Evolutionary conservation across 2,329 filamentous ascomycete genomes (phyloP).

Genomic region (Microcera coccophila): DNA sequence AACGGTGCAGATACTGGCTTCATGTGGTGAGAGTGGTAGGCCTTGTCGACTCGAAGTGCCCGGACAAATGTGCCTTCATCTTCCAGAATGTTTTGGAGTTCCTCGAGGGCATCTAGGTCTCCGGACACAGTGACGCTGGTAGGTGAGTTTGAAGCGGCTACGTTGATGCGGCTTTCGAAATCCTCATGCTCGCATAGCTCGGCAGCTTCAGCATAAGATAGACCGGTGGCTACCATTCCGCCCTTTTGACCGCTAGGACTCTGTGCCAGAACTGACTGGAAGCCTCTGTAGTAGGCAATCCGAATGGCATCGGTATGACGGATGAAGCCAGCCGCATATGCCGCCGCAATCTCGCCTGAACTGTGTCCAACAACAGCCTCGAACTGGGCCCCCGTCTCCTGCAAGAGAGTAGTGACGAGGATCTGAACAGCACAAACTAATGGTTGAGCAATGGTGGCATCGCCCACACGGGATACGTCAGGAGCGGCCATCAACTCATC

Average conservation of each 20-base stretch:
- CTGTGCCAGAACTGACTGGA: slow-evolving; percentile 1
- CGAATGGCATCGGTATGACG: slow-evolving; percentile 29
- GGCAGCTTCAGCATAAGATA: slow-evolving; percentile 9
- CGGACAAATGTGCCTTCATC: not conserved
- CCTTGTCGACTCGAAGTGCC: slow-evolving; percentile 34
- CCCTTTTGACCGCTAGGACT: slow-evolving; percentile 11
- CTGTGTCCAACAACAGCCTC: slow-evolving; percentile 36
- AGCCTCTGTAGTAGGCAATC: slow-evolving; percentile 35
- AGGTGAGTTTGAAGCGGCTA: slow-evolving; percentile 25
- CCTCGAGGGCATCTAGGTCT: not conserved
- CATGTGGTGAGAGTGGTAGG: slow-evolving; percentile 47
- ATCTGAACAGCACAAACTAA: slow-evolving; percentile 44
- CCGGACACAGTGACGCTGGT: slow-evolving; percentile 21
- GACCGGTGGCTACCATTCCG: slow-evolving; percentile 33
- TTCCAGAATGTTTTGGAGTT: not conserved
- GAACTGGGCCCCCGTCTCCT: slow-evolving; percentile 22
- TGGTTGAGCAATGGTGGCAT: slow-evolving; percentile 8
- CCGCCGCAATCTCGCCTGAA: slow-evolving; percentile 38
- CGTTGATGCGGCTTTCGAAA: slow-evolving; percentile 8
- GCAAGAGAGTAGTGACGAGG: slow-evolving; percentile 37
- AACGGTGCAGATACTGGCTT: no score
- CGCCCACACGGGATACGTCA: not conserved
- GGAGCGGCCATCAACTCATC: slow-evolving; percentile 6
- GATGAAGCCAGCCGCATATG: slow-evolving; percentile 33
- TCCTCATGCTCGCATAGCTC: not conserved